Evolutionary conservation across 2,329 filamentous ascomycete genomes (phyloP), one percentile per base, ranked within the genome.

Genomic region (Cladorrhinum sp.): DNA sequence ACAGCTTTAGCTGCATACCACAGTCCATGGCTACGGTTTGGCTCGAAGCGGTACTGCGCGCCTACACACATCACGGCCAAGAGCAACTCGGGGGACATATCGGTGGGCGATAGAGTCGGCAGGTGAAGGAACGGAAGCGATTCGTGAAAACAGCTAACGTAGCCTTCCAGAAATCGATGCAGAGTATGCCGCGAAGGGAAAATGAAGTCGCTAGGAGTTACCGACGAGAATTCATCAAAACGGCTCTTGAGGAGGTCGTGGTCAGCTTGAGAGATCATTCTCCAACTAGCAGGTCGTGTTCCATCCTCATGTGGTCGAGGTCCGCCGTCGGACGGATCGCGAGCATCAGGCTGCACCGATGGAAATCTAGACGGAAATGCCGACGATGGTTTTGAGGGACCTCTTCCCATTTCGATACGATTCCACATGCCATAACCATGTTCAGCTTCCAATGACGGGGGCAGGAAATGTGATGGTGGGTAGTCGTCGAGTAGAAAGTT

Each of bases 151-250:
- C 87, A 87, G 60, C 81, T 84, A 57, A 90, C 82, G 66, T 90
- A 91, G 1, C 87, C 87, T 61, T 89, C 86, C 29, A 91, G 73
- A 63, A 90, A 91, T 32, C 88, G 77, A 2, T 85, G 86, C 25
- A 91, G 71, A 0, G 88, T 89, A 65, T 90, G 82, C 2, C 88
- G 81, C 3, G 87, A 90, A 1, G 88, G 88, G 54, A 91, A 83
- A 2, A 85, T 80, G 65, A 91, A 91, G 65, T 85, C 84, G 56
- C 74, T 77, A 0, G 86, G 83, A 22, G 88, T 71, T 3, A 87
- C 81, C 0, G 80, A 77, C 0, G 83, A 83, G 64, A 88, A 88
- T 62, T 87, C 84, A 20, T 84, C 79, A 0, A 88, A 72, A n/a
- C 83, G 79, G 58, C 78, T 82, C 67, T 83, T 82, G 58, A 87